Percentiles rank a stretch among this genome's conserved stretches.
Conservation (phyloP, 2,329 filamentous ascomycete genomes). For the Atkinsonella hypoxylon region DNA sequence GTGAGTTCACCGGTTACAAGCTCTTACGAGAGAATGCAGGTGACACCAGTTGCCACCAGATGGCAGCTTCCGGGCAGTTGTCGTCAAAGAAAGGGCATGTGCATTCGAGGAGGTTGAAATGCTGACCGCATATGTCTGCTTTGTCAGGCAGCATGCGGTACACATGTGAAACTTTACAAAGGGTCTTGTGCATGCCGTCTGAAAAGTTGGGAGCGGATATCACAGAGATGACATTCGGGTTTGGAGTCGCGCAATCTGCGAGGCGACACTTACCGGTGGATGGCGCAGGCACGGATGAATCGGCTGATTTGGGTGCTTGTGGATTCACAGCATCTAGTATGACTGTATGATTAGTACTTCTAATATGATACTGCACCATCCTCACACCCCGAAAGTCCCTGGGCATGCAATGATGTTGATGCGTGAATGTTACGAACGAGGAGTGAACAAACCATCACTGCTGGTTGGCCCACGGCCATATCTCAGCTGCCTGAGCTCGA, state of each 20-base stretch:
- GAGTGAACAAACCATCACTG: background rate
- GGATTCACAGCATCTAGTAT: background rate
- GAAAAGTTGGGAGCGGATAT: background rate
- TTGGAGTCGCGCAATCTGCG: background rate
- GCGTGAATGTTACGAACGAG: background rate
- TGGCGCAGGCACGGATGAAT: background rate
- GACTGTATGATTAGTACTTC: background rate
- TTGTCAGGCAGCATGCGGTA: background rate
- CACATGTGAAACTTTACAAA: background rate
- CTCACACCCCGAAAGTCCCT: no score
- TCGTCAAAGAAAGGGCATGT: background rate
- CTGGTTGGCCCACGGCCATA: background rate
- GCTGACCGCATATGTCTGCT: background rate
- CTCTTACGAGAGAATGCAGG: background rate
- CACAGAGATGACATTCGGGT: background rate
- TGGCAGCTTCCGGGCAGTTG: background rate
- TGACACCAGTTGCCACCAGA: background rate
- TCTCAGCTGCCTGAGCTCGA: slow-evolving; percentile 12
- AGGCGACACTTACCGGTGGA: background rate
- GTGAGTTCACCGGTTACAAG: background rate
- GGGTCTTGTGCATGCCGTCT: background rate
- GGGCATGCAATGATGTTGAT: background rate
- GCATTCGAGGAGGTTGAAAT: background rate
- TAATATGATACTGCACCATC: no score
- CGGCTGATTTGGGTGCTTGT: background rate